Evolutionary conservation across 2,329 filamentous ascomycete species (phyloP).

Genomic region (Biscogniauxia mediterranea): DNA sequence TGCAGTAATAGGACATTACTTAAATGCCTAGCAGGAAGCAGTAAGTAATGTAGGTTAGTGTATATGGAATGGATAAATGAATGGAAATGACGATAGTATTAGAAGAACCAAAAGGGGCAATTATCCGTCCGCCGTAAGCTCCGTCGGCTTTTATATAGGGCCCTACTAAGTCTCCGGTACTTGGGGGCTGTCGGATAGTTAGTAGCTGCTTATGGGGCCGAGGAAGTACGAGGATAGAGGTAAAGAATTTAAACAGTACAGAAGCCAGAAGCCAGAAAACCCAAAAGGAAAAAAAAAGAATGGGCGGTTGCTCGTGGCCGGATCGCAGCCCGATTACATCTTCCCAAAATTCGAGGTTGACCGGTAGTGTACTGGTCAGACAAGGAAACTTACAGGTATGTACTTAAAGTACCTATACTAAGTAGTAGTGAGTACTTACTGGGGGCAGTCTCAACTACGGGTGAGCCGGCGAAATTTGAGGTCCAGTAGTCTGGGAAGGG

Average conservation of each 20-base stretch:
- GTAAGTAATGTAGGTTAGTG: no score
- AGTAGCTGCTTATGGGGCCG: neutral
- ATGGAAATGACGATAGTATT: neutral
- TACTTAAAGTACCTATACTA: no score
- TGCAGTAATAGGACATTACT: no score
- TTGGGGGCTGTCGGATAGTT: neutral
- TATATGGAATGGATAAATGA: neutral
- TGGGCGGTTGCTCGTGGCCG: neutral
- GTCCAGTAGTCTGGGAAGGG: neutral
- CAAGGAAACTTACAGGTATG: no score
- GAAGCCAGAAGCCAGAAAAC: no score
- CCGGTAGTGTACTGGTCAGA: neutral
- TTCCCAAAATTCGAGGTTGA: neutral
- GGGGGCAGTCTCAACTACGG: no score
- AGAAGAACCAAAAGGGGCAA: neutral
- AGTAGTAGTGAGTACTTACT: no score
- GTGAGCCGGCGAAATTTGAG: neutral
- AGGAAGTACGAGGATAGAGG: no score
- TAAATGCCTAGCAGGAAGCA: no score
- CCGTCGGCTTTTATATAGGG: neutral
- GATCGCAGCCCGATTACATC: neutral
- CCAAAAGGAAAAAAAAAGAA: neutral
- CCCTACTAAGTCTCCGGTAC: neutral
- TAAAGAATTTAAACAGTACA: no score
- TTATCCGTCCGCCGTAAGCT: neutral